Evolutionary conservation across 2,329 filamentous ascomycete species (phyloP).

Genomic region (Drechmeria coniospora): DNA sequence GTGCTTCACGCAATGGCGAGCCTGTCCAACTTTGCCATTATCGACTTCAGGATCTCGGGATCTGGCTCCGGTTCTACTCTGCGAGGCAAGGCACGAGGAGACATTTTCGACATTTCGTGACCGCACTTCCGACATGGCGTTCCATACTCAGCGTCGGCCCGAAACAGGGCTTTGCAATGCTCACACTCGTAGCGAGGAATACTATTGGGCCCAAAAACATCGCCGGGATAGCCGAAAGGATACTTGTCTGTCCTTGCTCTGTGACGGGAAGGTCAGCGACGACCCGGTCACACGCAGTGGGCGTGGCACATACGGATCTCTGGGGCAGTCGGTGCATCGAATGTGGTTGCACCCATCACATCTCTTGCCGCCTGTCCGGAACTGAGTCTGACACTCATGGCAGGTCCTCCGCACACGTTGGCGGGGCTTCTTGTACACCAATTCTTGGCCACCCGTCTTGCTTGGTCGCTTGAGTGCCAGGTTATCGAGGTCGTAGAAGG

Average conservation of each 20-base stretch:
- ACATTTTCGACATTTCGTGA: constrained; percentile 43
- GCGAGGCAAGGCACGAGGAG: constrained; percentile 40
- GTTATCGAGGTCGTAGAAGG: constrained; percentile 27
- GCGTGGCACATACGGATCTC: constrained; percentile 51
- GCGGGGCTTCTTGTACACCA: constrained; percentile 54
- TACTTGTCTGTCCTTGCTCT: constrained; percentile 55
- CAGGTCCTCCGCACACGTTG: constrained; percentile 64
- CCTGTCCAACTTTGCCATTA: constrained; percentile 38
- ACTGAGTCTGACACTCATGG: constrained; percentile 55
- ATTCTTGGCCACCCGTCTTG: constrained; percentile 51
- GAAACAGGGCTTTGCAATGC: constrained; percentile 44
- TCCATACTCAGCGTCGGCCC: constrained; percentile 31
- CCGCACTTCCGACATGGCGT: constrained; percentile 44
- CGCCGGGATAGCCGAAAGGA: constrained; percentile 54
- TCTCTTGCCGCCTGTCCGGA: constrained; percentile 39
- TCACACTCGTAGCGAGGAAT: constrained; percentile 44
- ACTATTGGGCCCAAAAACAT: constrained; percentile 37
- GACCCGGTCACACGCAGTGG: neutral
- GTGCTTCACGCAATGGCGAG: constrained; percentile 19
- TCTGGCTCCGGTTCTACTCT: constrained; percentile 47
- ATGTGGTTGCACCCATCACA: constrained; percentile 57
- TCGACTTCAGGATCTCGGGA: constrained; percentile 39
- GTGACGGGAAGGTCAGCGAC: constrained; percentile 3
- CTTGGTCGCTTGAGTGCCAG: constrained; percentile 46
- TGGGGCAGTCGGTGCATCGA: constrained; percentile 66